These are phyloP conservation scores for Aurinia saxatilis DNA, from an alignment of 345 rosid genomes.

Conservation along the genomic window DNA sequence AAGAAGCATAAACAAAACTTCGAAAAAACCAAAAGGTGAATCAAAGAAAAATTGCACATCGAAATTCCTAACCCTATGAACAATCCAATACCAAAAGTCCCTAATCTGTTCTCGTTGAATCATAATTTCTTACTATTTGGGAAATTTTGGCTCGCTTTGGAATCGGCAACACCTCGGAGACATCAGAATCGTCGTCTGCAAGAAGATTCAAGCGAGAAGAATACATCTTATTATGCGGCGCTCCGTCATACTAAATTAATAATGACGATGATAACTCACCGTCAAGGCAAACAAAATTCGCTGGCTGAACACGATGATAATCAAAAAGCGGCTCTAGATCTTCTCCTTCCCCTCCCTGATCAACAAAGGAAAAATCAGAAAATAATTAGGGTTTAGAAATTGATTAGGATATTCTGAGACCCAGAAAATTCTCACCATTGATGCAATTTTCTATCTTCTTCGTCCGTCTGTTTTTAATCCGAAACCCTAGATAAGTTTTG, in stretches of 20 bases:
- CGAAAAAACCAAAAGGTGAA: not conserved
- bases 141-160: constrained; percentile 9
- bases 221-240: not conserved
- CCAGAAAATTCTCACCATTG: constrained; percentile 13
- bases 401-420: not conserved
- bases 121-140: constrained; percentile 1
- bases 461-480: not conserved
- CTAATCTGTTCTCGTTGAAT: not conserved
- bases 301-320: constrained; percentile 67
- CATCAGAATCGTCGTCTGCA: constrained; percentile 29
- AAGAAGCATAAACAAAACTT: not conserved
- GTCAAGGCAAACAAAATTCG: constrained; percentile 36
- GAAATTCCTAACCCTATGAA: not conserved
- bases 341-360: constrained; percentile 45
- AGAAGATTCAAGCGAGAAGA: not conserved
- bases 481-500: not conserved
- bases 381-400: constrained; percentile 16
- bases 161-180: constrained; percentile 6
- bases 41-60: not conserved
- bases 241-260: not conserved
- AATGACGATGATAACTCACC: constrained; percentile 35
- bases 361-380: no score
- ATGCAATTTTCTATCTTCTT: not conserved
- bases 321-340: constrained; percentile 75
- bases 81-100: not conserved